These are phyloP conservation scores for Boeremia exigua DNA, from an alignment of 2,329 filamentous ascomycete species.

Conservation along the genomic window DNA sequence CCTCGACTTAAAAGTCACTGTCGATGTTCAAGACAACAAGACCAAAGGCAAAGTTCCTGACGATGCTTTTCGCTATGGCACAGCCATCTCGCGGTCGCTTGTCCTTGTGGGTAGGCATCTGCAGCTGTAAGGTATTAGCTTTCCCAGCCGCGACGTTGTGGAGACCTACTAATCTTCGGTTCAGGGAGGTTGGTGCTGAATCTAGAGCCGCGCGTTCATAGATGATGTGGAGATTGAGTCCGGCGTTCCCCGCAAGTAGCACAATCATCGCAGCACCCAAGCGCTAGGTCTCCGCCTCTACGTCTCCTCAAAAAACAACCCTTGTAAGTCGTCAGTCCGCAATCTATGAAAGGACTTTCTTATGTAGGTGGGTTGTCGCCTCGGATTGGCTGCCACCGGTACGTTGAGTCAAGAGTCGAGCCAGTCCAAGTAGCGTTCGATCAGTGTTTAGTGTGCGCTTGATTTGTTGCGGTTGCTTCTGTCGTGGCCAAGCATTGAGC, in stretches of 20 bases:
- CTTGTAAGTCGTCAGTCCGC: neutral
- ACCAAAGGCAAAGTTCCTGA: no score
- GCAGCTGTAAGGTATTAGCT: no score
- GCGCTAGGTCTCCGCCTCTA: neutral
- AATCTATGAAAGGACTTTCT: neutral
- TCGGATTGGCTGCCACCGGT: neutral
- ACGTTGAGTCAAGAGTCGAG: neutral
- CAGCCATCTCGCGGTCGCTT: no score
- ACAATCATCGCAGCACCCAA: neutral
- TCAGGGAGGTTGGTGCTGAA: neutral
- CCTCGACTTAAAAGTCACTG: no score
- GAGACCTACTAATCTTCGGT: no score
- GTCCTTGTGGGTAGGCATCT: no score
- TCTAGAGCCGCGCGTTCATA: conserved; percentile 9
- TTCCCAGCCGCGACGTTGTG: no score
- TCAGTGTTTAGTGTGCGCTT: neutral
- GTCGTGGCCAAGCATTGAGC: neutral
- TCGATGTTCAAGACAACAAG: no score
- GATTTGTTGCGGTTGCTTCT: neutral
- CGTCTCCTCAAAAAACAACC: neutral
- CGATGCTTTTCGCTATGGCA: no score
- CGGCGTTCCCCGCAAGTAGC: conserved; percentile 3
- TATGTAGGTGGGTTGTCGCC: neutral
- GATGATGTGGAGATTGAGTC: conserved; percentile 4
- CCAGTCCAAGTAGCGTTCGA: neutral